A percentile compares a stretch with the other conserved stretches of the same genome.
These are phyloP conservation scores for Tylopilus subfusipes DNA, from an alignment of 768 basidiomycete species.

Conservation along the genomic window DNA sequence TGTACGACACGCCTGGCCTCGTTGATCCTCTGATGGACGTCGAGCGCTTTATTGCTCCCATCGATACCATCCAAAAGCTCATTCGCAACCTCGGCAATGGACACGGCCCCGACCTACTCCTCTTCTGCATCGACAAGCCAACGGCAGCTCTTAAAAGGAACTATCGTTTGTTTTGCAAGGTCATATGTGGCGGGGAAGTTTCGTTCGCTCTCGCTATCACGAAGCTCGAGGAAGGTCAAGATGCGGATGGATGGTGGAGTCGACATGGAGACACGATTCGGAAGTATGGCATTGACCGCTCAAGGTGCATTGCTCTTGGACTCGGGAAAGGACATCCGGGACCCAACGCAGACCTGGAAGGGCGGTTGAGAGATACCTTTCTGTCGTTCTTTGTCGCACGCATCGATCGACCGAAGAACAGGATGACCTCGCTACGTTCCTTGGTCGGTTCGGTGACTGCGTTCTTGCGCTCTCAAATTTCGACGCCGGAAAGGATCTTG, in stretches of 20 bases:
- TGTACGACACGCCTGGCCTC: constrained; percentile 36
- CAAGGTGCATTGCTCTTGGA: constrained; percentile 35
- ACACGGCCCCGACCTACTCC: constrained; percentile 28
- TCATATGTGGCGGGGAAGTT: constrained; percentile 26
- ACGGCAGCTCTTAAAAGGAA: constrained; percentile 26
- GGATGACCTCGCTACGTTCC: constrained; percentile 1
- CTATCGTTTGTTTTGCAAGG: constrained; percentile 26
- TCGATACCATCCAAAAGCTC: constrained; percentile 26
- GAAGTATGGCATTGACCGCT: constrained; percentile 14
- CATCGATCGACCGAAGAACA: constrained; percentile 10
- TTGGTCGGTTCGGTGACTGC: constrained; percentile 2
- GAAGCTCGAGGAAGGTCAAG: constrained; percentile 25
- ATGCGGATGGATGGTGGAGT: constrained; percentile 36
- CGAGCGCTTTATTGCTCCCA: constrained; percentile 18
- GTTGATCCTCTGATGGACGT: constrained; percentile 23
- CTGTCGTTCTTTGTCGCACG: constrained; percentile 16
- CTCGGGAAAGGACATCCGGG: constrained; percentile 21
- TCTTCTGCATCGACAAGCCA: constrained; percentile 32
- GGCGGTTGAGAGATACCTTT: constrained; percentile 25
- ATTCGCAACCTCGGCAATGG: constrained; percentile 29
- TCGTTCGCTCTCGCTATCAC: constrained; percentile 30
- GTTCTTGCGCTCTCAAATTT: constrained; percentile 9
- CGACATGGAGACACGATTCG: constrained; percentile 18
- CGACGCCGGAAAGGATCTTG: constrained; percentile 11
- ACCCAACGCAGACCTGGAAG: constrained; percentile 21